Evolutionary conservation across 1,284 basidiomycete species (phyloP), one percentile per base, ranked within the genome.

Genomic region (Leccinum griseonigrum): DNA sequence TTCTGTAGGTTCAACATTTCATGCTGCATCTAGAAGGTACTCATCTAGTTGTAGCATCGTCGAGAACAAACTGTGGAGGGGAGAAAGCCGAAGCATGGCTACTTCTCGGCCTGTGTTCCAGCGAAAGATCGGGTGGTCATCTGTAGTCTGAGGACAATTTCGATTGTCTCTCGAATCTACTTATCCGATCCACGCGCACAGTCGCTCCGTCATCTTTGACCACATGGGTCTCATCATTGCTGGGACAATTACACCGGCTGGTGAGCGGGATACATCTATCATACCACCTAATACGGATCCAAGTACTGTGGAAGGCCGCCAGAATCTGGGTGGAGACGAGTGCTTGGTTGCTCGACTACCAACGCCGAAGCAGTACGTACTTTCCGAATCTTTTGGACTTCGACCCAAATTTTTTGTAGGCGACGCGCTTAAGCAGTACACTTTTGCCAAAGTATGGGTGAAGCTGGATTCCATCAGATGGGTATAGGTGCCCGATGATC

Each of bases 41-140:
- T 71, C 31, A 73, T 34, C 18, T 3, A 53, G 54, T 56, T 26
- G 22, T 66, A 91, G 91, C 60, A 82, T 90, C 59, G 75, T 92
- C 40, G 85, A 91, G 69, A 91, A 90, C 69, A 84, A 83, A 58
- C 67, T 92, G 16, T 92, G 88, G 87, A 85, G 79, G 67, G 85
- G 84, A 36, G 88, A 92, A 74, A 77, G 73, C 63, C 83, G 87
- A 11, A 71, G 77, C 40, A 77, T 91, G 13, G 82, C 83, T 10
- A 80, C 88, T 13, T 72, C 71, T 26, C 79, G 87, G 9, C 70
- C 76, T 26, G 79, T 78, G 4, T 92, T 92, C 69, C 81, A 82
- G 68, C 68, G 70, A 29, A 91, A 88, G 69, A 70, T 92, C 5
- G 90, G 90, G 8, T 90, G 88, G 87, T 84, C 78, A 66, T 43